Evolutionary conservation across 352 stramenopile genomes (phyloP), one percentile per base, ranked within the genome.

Genomic region (Pythium dissotocum): DNA sequence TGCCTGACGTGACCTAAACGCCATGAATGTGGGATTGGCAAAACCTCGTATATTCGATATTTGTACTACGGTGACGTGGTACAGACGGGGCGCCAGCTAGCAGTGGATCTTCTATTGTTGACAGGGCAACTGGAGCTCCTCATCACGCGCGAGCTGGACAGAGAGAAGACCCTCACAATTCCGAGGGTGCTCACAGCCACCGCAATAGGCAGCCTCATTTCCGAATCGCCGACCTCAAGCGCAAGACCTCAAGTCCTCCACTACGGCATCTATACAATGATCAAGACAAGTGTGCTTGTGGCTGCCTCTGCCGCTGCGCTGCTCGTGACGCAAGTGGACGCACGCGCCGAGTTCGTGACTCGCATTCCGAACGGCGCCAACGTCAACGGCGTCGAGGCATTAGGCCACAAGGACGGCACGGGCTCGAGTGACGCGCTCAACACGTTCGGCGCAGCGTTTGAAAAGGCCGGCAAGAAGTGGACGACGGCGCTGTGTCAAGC

Each of bases 401-500:
- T 78, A 7, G 72, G 72, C 21, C 72, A 78, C 55, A 51, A 63
- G 18, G 30, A 69, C 21, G 26, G 57, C 6, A 40, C 30, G 4
- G 69, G 69, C 49, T 52, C 49, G n/a, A 52, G 69, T 12, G 42
- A 55, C 0, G 32, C 57, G 26, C 64, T 52, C 18, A 80, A 79
- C 51, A 35, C 42, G 0, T 88, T 88, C 62, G 79, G 79, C 32
- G 8, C 67, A 26, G 77, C 68, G 18, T 86, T 81, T 52, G 28
- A 61, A 13, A 18, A 21, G 0, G 58, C 55, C 5, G 71, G 62
- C 0, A 52, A 52, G 4, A 48, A 58, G 36, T 80, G 73, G 76
- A 78, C 72, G 4, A 58, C 26, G 3, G 76, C 69, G 62, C 60
- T 89, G n/a, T 89, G 81, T 65, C 14, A 79, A 51, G 61, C 60